These are phyloP conservation scores for Suhomyces faveliae DNA, from an alignment of 805 yeast genomes.

Conservation along the genomic window DNA sequence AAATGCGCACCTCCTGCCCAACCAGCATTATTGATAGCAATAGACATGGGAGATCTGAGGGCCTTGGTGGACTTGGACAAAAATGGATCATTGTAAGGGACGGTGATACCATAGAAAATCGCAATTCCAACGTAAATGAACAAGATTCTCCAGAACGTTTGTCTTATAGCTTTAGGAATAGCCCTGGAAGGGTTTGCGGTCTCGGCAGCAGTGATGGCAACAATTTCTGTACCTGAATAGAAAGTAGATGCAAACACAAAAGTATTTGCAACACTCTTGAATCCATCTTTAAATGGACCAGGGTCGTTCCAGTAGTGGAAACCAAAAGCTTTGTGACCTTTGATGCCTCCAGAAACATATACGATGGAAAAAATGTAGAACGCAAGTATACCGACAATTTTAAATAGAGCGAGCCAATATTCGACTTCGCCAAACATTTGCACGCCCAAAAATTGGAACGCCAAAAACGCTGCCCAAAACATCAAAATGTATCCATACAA, in stretches of 20 bases:
- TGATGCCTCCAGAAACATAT: slow-evolving; percentile 45
- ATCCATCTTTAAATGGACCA: slow-evolving; percentile 45
- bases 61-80: slow-evolving; percentile 38
- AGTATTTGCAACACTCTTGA: slow-evolving; percentile 54
- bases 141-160: slow-evolving; percentile 54
- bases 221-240: slow-evolving; percentile 57
- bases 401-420: slow-evolving; percentile 50
- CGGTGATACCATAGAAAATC: slow-evolving; percentile 57
- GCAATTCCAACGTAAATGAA: slow-evolving; percentile 54
- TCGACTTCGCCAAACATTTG: slow-evolving; percentile 58
- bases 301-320: slow-evolving; percentile 45
- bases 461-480: slow-evolving; percentile 51
- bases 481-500: slow-evolving; percentile 55
- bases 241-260: slow-evolving; percentile 61
- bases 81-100: slow-evolving; percentile 53
- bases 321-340: slow-evolving; percentile 37
- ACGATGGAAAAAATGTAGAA: slow-evolving; percentile 52
- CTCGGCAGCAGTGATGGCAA: slow-evolving; percentile 62
- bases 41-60: slow-evolving; percentile 43
- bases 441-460: slow-evolving; percentile 52
- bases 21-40: slow-evolving; percentile 40
- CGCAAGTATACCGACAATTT: slow-evolving; percentile 46
- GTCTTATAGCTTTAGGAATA: slow-evolving; percentile 57
- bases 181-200: slow-evolving; percentile 57
- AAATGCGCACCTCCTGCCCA: slow-evolving; percentile 49